A percentile compares a stretch with the other conserved stretches of the same genome.
phyloP scores from a whole-genome alignment of 371 early-diverging fungal species.

The Actinomortierella wolfii region DNA sequence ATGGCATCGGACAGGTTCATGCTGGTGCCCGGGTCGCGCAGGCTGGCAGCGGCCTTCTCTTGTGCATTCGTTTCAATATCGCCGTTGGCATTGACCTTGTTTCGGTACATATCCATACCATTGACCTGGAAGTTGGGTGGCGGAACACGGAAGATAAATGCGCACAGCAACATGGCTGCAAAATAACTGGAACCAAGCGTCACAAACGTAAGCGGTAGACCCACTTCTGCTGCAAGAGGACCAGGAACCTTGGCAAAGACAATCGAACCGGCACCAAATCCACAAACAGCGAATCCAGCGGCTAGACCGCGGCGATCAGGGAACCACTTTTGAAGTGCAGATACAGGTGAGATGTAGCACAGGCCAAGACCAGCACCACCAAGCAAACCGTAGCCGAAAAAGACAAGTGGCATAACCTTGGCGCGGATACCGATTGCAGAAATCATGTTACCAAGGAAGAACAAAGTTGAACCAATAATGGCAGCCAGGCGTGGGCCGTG shows the following conservation, averaged over 20 bases:
- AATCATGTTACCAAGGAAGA: constrained; percentile 63
- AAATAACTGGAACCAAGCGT: constrained; percentile 52
- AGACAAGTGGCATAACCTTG: constrained; percentile 55
- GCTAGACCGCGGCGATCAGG: constrained; percentile 62
- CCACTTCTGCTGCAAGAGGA: constrained; percentile 51
- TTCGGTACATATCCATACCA: constrained; percentile 56
- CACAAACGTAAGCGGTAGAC: constrained; percentile 59
- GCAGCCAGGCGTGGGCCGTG: constrained; percentile 61
- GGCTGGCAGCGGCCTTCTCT: constrained; percentile 14
- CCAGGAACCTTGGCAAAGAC: constrained; percentile 61
- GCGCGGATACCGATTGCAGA: constrained; percentile 60
- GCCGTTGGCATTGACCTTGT: constrained; percentile 41
- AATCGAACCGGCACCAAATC: constrained; percentile 72
- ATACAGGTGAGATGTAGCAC: constrained; percentile 67
- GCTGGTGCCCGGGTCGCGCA: constrained; percentile 18
- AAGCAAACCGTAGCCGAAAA: constrained; percentile 68
- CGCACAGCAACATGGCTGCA: constrained; percentile 37
- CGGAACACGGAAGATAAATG: constrained; percentile 60
- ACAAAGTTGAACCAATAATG: constrained; percentile 56
- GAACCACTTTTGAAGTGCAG: constrained; percentile 64
- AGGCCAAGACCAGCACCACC: constrained; percentile 69
- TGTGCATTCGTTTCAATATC: constrained; percentile 16
- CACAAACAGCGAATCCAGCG: constrained; percentile 67
- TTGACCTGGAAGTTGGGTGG: constrained; percentile 66
- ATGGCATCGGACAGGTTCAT: constrained; percentile 57